Base-by-base conservation (phyloP, 306 rosid genomes). In the Gillenia trifoliata region DNA sequence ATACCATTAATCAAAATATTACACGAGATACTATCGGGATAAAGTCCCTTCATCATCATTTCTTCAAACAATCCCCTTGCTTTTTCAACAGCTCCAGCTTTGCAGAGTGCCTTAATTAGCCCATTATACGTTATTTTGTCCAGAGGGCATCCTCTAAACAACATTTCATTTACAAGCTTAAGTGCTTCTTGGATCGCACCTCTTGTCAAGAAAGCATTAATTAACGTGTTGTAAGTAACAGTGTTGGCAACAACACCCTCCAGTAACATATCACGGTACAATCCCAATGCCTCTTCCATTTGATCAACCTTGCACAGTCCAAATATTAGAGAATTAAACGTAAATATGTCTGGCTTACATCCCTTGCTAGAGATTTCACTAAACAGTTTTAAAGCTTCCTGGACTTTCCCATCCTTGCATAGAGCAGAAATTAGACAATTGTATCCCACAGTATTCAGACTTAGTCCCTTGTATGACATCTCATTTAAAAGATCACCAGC, bases 191-290 rank as follows among this genome's bases (percentile, higher is more conserved):
- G 88, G 80, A 87, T 84, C 36, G 74, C 84, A 82, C 83, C 93
- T 40, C 77, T 84, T 40, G 80, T 81, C 45, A 91, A 77, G 80
- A 84, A 84, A 61, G 89, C 97, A 80, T 82, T 89, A 74, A 93
- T 87, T 79, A 93, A 76, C 1, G 91, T 93, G 85, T 91, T 93
- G 82, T 82, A 93, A 70, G 98, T 91, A 57, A 87, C 96, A 30
- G 93, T 91, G 85, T 93, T 88, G 68, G 98, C 94, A 75, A 91
- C 84, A 47, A 88, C 86, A 76, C 98, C 98, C 75, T 89, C 94
- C 86, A 77, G 50, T 73, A 88, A 74, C 96, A 93, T 88, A 87
- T 93, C 88, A n/a, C 56, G 89, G 74, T 83, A 88, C 80, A 91
- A 74, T 57, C 79, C 74, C 87, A 85, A 68, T 50, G 96, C 98